Base-by-base conservation (phyloP, 2,329 filamentous ascomycete species). In the Cordyceps pruinosa region DNA sequence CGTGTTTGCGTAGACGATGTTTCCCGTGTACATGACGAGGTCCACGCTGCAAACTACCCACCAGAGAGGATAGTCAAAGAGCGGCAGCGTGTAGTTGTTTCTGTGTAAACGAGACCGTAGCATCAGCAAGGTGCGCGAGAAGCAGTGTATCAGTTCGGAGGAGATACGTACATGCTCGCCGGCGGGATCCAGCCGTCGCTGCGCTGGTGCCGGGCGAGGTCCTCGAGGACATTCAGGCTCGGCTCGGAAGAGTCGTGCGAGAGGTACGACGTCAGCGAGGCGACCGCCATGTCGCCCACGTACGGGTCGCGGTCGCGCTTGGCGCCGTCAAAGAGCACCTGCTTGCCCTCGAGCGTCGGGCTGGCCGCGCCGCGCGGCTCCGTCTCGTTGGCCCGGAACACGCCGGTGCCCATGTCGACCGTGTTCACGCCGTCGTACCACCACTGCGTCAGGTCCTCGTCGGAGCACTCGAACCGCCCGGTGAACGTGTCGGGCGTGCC, bases 351-450 rank as follows among this genome's bases (percentile, higher is more conserved):
- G 2, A 81, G 67, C 1, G 70, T 72, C 3, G 72, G 68, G 49
- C 74, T 77, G 1, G 65, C 67, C 4, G 77, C 77, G 19, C 69
- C 64, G 39, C 78, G 67, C 3, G 78, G 77, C 58, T 81, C 78
- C 0, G 76, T 77, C 60, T 79, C 72, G 60, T 80, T 77, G 19
- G 65, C 67, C 1, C 68, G 65, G 63, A 81, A 80, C 4, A 68
- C 63, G 58, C 77, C 76, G 2, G 72, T 79, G 48, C 72, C 71
- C 59, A 79, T 69, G 59, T 81, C 78, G 46, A 75, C 77, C 1
- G 78, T 81, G 61, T 82, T 81, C 0, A 77, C 75, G 5, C 72
- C 76, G 60, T 80, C 77, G 60, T 73, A 81, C 77, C 77, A 82
- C 72, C 73, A 80, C 60, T 77, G 75, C 19, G 76, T 79, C 8